phyloP scores from a whole-genome alignment of 1,284 basidiomycete genomes.

The Ustilago vetiveriae region DNA sequence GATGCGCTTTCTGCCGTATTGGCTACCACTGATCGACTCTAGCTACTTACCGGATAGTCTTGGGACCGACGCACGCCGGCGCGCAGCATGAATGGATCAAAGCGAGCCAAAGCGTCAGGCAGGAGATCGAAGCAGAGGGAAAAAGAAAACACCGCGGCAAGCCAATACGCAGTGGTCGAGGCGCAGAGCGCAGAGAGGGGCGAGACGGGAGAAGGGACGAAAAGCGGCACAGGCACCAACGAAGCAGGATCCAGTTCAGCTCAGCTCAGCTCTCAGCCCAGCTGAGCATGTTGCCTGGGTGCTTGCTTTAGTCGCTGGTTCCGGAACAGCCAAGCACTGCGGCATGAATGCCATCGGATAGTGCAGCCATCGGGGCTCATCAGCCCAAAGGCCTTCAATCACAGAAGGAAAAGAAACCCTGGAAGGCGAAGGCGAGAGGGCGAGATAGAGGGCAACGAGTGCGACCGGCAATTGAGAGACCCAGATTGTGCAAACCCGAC shows the following conservation, averaged over 20 bases:
- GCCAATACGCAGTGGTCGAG: too few species aligned
- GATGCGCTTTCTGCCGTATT: too few species aligned
- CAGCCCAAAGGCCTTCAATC: too few species aligned
- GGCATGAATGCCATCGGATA: not conserved
- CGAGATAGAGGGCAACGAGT: not conserved
- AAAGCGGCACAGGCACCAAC: not conserved
- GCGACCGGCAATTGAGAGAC: not conserved
- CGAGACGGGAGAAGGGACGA: too few species aligned
- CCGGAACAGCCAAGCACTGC: not conserved
- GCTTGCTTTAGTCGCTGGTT: too few species aligned
- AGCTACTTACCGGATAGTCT: not conserved
- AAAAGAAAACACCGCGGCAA: not conserved
- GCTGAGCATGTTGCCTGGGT: too few species aligned
- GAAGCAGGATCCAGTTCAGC: not conserved
- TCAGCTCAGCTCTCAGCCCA: not conserved
- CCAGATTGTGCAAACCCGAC: slow-evolving; percentile 3
- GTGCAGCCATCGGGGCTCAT: too few species aligned
- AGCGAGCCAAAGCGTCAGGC: not conserved
- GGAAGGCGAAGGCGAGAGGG: not conserved
- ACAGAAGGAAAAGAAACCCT: too few species aligned
- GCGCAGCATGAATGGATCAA: not conserved
- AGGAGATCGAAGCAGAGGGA: too few species aligned
- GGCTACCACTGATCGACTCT: not conserved
- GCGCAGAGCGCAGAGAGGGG: too few species aligned
- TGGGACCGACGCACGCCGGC: not conserved